phyloP scores from a whole-genome alignment of 2,329 filamentous ascomycete species.

The Nemania bipapillata region DNA sequence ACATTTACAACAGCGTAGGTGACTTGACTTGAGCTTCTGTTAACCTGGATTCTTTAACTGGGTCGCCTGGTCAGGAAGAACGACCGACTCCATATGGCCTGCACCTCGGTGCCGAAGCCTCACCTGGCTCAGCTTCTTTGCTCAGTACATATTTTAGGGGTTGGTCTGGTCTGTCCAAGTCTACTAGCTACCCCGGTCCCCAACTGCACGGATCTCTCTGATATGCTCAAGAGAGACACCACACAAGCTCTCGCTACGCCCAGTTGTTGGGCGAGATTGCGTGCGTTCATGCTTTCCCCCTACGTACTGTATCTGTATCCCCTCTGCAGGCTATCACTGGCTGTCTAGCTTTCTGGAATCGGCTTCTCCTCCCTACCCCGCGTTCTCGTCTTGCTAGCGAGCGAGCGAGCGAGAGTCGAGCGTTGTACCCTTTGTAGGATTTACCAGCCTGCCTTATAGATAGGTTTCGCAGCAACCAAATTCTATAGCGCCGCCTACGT shows the following conservation, averaged over 20 bases:
- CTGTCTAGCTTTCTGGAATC: background rate
- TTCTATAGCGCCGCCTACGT: background rate
- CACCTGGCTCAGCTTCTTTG: conserved; percentile 25
- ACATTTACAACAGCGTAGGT: too few relatives aligned
- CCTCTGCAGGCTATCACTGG: background rate
- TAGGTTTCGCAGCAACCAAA: conserved; percentile 5
- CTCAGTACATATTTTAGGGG: background rate
- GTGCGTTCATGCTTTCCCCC: background rate
- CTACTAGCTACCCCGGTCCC: conserved; percentile 23
- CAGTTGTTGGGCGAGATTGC: background rate
- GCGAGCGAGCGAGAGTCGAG: background rate
- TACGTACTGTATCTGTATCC: too few relatives aligned
- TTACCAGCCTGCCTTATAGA: background rate
- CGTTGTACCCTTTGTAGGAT: background rate
- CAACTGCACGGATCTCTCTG: conserved; percentile 24
- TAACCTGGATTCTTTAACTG: too few relatives aligned
- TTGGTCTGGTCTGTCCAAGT: conserved; percentile 26
- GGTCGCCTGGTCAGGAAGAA: too few relatives aligned
- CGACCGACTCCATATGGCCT: conserved; percentile 1
- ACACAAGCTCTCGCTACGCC: background rate
- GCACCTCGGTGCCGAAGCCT: conserved; percentile 38
- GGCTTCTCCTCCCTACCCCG: background rate
- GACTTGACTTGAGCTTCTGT: too few relatives aligned
- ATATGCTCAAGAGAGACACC: background rate
- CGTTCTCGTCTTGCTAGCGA: too few relatives aligned